Evolutionary conservation across 225 moss, liverwort and hornwort genomes (phyloP).

Genomic region (Pseudoscleropodium purum): DNA sequence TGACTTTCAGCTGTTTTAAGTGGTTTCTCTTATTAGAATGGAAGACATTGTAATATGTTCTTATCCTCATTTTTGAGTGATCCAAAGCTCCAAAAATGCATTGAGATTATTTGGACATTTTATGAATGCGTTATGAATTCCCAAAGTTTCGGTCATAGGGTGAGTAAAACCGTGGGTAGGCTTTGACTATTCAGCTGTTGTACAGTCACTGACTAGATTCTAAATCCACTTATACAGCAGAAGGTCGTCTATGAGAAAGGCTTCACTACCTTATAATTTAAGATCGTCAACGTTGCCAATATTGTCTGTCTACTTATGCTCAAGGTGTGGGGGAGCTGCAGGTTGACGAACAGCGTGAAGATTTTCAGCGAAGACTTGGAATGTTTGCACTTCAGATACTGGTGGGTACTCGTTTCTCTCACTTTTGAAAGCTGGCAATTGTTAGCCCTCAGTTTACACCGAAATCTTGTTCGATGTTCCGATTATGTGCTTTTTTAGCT

Average conservation of each 20-base stretch:
- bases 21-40: neutral
- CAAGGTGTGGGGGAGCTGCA: conserved; percentile 3
- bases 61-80: neutral
- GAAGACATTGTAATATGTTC: neutral
- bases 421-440: neutral
- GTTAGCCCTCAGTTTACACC: conserved; percentile 8
- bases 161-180: neutral
- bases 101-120: neutral
- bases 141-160: neutral
- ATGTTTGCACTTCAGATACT: conserved; percentile 56
- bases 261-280: neutral
- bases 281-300: neutral
- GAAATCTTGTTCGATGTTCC: conserved; percentile 26
- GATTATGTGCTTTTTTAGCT: neutral
- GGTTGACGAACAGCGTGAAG: conserved; percentile 23
- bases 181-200: neutral
- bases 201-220: neutral
- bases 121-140: neutral
- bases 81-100: neutral
- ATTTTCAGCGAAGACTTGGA: conserved; percentile 39
- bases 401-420: conserved; percentile 21
- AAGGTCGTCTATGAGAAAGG: neutral
- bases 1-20: neutral
- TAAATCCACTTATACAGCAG: neutral
- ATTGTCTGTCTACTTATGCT: neutral